These are phyloP conservation scores for Apophysomyces ossiformis DNA, from an alignment of 371 early-diverging fungal species.

Conservation along the genomic window DNA sequence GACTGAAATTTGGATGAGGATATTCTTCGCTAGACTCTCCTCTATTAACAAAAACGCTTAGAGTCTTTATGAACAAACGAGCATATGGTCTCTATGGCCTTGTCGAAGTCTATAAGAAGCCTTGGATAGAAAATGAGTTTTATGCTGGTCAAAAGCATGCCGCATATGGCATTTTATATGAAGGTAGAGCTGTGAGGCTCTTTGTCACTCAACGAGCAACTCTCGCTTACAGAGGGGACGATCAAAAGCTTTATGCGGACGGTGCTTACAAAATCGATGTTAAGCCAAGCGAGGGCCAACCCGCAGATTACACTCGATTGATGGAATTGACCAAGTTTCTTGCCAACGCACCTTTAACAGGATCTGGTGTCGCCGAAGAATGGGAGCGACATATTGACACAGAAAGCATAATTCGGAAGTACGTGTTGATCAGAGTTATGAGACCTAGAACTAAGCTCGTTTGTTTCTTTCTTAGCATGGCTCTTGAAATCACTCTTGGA, in stretches of 20 bases:
- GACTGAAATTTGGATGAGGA: not conserved
- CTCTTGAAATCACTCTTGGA: slow-evolving; percentile 40
- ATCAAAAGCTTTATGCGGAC: slow-evolving; percentile 24
- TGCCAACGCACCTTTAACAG: slow-evolving; percentile 22
- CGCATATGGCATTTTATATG: slow-evolving; percentile 38
- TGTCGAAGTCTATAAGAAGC: slow-evolving; percentile 36
- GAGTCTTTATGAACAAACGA: slow-evolving; percentile 39
- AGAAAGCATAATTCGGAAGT: slow-evolving; percentile 40
- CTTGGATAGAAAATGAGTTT: slow-evolving; percentile 44
- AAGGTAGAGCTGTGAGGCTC: slow-evolving; percentile 24
- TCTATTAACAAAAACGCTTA: not conserved
- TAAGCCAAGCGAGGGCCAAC: slow-evolving; percentile 19
- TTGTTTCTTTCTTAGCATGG: slow-evolving; percentile 23
- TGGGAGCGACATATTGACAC: slow-evolving; percentile 41
- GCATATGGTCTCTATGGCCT: slow-evolving; percentile 43
- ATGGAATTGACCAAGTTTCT: slow-evolving; percentile 41
- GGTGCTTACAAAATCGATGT: slow-evolving; percentile 37
- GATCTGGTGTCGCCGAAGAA: slow-evolving; percentile 14
- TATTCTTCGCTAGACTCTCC: not conserved
- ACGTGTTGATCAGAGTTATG: slow-evolving; percentile 14
- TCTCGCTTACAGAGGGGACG: slow-evolving; percentile 23
- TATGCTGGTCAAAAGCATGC: slow-evolving; percentile 28
- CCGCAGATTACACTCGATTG: slow-evolving; percentile 22
- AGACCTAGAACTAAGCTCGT: not conserved
- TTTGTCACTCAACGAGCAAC: slow-evolving; percentile 23